phyloP scores from a whole-genome alignment of 805 yeast species.

The Yamadazyma scolyti region DNA sequence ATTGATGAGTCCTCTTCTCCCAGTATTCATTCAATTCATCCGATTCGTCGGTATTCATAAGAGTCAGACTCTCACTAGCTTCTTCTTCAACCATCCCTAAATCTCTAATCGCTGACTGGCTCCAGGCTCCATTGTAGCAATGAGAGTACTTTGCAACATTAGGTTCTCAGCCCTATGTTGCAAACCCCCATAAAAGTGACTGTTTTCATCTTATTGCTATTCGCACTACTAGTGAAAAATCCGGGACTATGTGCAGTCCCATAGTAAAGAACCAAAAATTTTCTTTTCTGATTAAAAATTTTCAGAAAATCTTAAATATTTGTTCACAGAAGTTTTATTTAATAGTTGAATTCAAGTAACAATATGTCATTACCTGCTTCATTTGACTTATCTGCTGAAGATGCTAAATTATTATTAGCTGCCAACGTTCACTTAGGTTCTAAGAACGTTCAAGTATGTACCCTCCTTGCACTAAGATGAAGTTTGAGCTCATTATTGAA shows the following conservation, averaged over 20 bases:
- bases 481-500: too few relatives aligned
- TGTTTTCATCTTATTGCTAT: too few relatives aligned
- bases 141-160: too few relatives aligned
- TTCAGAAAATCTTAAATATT: slow-evolving; percentile 5
- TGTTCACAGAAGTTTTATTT: slow-evolving; percentile 5
- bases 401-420: slow-evolving; percentile 98
- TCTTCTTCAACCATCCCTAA: too few relatives aligned
- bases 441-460: slow-evolving; percentile 97
- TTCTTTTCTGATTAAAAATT: slow-evolving; percentile 9
- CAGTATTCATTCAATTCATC: slow-evolving; percentile 1
- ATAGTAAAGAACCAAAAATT: slow-evolving; percentile 9
- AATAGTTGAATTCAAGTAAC: slow-evolving; percentile 2
- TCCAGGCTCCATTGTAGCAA: too few relatives aligned
- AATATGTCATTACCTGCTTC: slow-evolving; percentile 81
- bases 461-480: too few relatives aligned
- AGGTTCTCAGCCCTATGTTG: too few relatives aligned
- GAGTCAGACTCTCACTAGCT: neutral
- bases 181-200: too few relatives aligned
- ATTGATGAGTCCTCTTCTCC: slow-evolving; percentile 1
- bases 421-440: slow-evolving; percentile 99
- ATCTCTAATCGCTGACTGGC: too few relatives aligned
- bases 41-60: too few relatives aligned
- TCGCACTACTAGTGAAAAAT: too few relatives aligned
- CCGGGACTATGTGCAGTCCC: slow-evolving; percentile 10
- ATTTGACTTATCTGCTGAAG: slow-evolving; percentile 93